These are phyloP conservation scores for Debaryomycetaceae sp. DNA, from an alignment of 1,139 yeast species.

Conservation along the genomic window DNA sequence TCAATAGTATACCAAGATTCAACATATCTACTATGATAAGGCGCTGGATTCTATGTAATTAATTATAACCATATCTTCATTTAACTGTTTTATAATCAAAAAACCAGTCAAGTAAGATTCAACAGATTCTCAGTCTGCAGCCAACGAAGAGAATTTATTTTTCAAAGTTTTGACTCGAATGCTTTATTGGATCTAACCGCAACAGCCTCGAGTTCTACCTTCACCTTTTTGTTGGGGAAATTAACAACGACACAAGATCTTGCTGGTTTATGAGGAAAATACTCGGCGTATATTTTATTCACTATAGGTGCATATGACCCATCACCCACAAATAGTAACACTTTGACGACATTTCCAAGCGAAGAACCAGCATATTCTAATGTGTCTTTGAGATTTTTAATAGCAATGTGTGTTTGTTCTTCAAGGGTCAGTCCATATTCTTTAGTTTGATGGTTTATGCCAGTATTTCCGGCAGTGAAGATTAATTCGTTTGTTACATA, in stretches of 20 bases:
- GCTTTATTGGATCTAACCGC: too few species aligned
- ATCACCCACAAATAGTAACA: constrained; percentile 42
- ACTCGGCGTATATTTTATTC: constrained; percentile 42
- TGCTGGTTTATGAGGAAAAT: constrained; percentile 46
- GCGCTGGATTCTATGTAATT: too few species aligned
- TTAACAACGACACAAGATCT: constrained; percentile 48
- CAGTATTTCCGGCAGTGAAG: constrained; percentile 37
- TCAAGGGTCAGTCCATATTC: constrained; percentile 30
- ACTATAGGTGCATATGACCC: constrained; percentile 37
- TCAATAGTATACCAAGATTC: too few species aligned
- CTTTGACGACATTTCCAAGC: constrained; percentile 44
- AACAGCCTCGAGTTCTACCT: constrained; percentile 43
- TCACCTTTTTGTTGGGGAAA: constrained; percentile 38
- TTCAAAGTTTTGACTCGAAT: too few species aligned
- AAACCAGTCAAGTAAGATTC: too few species aligned
- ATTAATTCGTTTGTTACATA: constrained; percentile 43
- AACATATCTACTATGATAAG: too few species aligned
- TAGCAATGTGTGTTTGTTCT: constrained; percentile 37
- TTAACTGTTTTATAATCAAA: too few species aligned
- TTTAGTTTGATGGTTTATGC: constrained; percentile 18
- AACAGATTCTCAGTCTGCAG: too few species aligned
- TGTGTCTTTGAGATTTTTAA: constrained; percentile 35
- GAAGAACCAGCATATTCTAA: constrained; percentile 43
- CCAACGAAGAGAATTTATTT: too few species aligned
- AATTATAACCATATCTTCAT: too few species aligned